These are phyloP conservation scores for Epichloe uncinata DNA, from an alignment of 2,329 filamentous ascomycete genomes.

Conservation along the genomic window DNA sequence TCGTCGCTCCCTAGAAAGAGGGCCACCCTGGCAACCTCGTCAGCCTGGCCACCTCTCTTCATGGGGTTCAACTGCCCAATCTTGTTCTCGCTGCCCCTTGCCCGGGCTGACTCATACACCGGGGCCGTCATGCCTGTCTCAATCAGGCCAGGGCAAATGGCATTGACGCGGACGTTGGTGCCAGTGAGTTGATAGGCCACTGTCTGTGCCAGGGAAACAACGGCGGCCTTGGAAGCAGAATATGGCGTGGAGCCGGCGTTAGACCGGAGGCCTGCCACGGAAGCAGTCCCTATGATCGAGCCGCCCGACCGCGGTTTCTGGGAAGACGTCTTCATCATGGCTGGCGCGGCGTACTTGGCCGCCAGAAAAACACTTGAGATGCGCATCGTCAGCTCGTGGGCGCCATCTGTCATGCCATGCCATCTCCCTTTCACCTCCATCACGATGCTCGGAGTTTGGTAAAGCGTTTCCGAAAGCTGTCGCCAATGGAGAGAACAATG, in stretches of 20 bases:
- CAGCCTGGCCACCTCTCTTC: constrained; percentile 63
- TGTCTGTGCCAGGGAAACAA: constrained; percentile 76
- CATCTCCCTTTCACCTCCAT: too few species aligned
- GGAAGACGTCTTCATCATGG: constrained; percentile 63
- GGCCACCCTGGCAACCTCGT: constrained; percentile 80
- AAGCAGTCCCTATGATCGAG: constrained; percentile 79
- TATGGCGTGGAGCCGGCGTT: constrained; percentile 87
- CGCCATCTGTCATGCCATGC: too few species aligned
- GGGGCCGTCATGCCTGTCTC: constrained; percentile 78
- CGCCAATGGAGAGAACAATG: background rate
- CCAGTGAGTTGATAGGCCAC: constrained; percentile 72
- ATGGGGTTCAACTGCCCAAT: constrained; percentile 88
- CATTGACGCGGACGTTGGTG: constrained; percentile 72
- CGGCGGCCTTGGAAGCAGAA: constrained; percentile 79
- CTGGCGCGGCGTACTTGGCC: constrained; percentile 73
- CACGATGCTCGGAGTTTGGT: too few species aligned
- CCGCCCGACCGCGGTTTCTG: constrained; percentile 58
- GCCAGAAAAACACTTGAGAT: constrained; percentile 69
- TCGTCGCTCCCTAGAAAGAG: constrained; percentile 84
- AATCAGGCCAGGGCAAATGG: constrained; percentile 82
- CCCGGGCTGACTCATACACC: constrained; percentile 51
- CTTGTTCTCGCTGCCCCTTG: constrained; percentile 63
- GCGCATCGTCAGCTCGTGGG: background rate
- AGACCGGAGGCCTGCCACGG: constrained; percentile 73
- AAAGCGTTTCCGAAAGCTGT: too few species aligned